phyloP scores from a whole-genome alignment of 768 basidiomycete species.

The Suillus spraguei region DNA sequence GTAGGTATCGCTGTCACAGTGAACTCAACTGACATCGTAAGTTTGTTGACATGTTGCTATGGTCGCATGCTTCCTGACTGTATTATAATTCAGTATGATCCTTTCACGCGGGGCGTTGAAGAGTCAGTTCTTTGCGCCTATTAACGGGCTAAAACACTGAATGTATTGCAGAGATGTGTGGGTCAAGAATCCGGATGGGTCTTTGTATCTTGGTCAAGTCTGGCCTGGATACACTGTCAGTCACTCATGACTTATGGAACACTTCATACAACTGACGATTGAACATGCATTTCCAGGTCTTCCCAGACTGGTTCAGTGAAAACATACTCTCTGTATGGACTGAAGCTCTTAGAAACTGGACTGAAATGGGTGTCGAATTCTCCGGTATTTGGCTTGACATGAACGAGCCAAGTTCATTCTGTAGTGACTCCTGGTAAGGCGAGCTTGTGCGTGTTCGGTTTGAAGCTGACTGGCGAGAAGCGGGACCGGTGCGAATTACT shows the following conservation, averaged over 20 bases:
- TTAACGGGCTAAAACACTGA: not conserved
- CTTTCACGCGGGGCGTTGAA: constrained; percentile 64
- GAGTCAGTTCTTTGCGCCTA: constrained; percentile 38
- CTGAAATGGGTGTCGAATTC: constrained; percentile 51
- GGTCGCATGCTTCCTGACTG: not conserved
- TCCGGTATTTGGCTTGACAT: constrained; percentile 72
- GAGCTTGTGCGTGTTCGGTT: not conserved
- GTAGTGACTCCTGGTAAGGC: constrained; percentile 55
- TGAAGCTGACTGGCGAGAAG: constrained; percentile 14
- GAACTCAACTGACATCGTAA: constrained; percentile 63
- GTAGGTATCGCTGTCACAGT: constrained; percentile 58
- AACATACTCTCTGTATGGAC: constrained; percentile 62
- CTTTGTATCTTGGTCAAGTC: constrained; percentile 72
- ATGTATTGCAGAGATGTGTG: constrained; percentile 54
- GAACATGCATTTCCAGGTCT: constrained; percentile 38
- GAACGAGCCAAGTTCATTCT: constrained; percentile 71
- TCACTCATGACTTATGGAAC: not conserved
- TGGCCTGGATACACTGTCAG: constrained; percentile 77
- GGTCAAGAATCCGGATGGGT: constrained; percentile 75
- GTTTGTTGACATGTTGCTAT: constrained; percentile 24
- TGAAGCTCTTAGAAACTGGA: constrained; percentile 60
- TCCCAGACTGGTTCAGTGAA: constrained; percentile 62
- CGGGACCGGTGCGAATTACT: constrained; percentile 58
- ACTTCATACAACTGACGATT: not conserved
- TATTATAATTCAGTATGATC: constrained; percentile 53